Percentiles rank a stretch among this genome's conserved stretches.
Conservation (phyloP, 2,329 filamentous ascomycete species). For the Decorospora gaudefroyi region DNA sequence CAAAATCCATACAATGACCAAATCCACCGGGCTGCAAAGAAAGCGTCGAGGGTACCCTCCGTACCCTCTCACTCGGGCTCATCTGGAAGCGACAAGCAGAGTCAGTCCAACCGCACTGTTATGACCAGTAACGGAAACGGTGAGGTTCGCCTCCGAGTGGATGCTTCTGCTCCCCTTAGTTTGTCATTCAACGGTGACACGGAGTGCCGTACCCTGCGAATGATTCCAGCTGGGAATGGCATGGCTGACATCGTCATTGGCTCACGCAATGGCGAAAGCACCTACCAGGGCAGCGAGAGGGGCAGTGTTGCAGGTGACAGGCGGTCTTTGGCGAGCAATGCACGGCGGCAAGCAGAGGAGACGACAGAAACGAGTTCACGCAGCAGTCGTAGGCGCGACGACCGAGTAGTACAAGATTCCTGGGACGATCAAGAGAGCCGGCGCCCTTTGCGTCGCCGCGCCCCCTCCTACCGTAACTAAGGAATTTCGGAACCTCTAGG, state of each 20-base stretch:
- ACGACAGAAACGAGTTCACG: constrained; percentile 34
- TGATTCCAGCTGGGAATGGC: constrained; percentile 42
- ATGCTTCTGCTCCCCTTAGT: constrained; percentile 39
- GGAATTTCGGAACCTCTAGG: constrained; percentile 5
- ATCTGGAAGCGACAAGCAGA: constrained; percentile 36
- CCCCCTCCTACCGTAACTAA: constrained; percentile 25
- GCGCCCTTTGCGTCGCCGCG: constrained; percentile 31
- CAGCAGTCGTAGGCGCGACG: constrained; percentile 34
- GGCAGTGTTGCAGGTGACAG: constrained; percentile 29
- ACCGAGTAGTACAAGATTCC: constrained; percentile 15
- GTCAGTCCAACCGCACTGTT: constrained; percentile 34
- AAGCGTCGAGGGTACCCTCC: constrained; percentile 31
- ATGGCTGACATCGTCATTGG: constrained; percentile 47
- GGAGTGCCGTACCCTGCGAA: constrained; percentile 44
- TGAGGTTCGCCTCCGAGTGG: constrained; percentile 46
- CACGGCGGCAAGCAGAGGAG: constrained; percentile 41
- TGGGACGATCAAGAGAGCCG: constrained; percentile 24
- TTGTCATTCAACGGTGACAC: constrained; percentile 46
- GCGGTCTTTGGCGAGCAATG: constrained; percentile 22
- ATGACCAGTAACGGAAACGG: constrained; percentile 37
- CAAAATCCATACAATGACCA: constrained; percentile 34
- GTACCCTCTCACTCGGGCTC: constrained; percentile 38
- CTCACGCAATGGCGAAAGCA: constrained; percentile 15
- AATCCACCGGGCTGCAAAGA: constrained; percentile 38
- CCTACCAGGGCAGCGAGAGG: constrained; percentile 30